Evolutionary conservation across 1,284 basidiomycete species (phyloP).

Genomic region (Phenoliferia sp.): DNA sequence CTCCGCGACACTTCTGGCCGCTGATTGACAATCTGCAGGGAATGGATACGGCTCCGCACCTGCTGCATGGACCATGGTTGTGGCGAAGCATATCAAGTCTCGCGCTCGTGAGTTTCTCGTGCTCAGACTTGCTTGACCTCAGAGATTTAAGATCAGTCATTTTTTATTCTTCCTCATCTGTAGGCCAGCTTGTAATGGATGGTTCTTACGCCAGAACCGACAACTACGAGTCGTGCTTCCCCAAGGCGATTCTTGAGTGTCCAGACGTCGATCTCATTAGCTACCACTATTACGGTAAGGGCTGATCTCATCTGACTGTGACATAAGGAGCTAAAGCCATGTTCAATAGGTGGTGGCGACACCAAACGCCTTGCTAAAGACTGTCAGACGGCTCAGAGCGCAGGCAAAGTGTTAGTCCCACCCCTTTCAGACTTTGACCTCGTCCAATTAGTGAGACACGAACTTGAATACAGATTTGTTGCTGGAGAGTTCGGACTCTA

Average conservation of each 20-base stretch:
- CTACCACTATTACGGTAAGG: conserved; percentile 38
- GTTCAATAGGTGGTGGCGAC: conserved; percentile 25
- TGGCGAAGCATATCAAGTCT: conserved; percentile 37
- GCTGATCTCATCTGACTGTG: background rate
- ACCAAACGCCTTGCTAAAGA: conserved; percentile 35
- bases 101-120: no score
- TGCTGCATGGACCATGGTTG: conserved; percentile 32
- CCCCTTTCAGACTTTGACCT: background rate
- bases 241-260: conserved; percentile 30
- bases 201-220: conserved; percentile 38
- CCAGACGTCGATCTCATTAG: conserved; percentile 36
- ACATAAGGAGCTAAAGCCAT: background rate
- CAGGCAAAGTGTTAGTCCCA: conserved; percentile 33
- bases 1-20: background rate
- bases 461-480: conserved; percentile 28
- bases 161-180: conserved; percentile 17
- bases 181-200: conserved; percentile 33
- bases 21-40: conserved; percentile 17
- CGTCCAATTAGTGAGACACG: background rate
- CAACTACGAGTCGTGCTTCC: conserved; percentile 31
- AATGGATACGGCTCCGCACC: conserved; percentile 36
- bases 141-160: no score
- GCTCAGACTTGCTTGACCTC: no score
- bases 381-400: conserved; percentile 24
- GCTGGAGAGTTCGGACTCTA: conserved; percentile 41